Conservation (phyloP, 352 stramenopile species). For the Phytopythium litorale region DNA sequence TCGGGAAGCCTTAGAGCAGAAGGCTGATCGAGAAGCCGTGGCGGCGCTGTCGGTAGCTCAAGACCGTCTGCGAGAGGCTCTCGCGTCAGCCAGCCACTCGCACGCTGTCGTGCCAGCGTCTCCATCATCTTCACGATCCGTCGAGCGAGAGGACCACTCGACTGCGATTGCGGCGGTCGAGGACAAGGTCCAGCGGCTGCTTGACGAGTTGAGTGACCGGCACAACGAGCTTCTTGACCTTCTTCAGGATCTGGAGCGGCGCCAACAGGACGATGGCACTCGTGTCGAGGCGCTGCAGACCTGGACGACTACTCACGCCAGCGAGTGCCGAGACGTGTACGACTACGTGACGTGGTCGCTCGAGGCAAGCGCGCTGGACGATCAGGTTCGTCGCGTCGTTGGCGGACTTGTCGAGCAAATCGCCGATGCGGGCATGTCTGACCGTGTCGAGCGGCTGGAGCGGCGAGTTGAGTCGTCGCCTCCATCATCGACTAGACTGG, state of each 20-base stretch:
- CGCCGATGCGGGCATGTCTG: conserved; percentile 13
- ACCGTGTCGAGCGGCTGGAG: conserved; percentile 18
- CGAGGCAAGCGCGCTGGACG: conserved; percentile 23
- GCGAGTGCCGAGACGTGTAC: conserved; percentile 50
- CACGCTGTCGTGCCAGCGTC: background rate
- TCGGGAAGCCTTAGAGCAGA: background rate
- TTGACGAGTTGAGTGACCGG: background rate
- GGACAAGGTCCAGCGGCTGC: background rate
- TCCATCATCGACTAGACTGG: background rate
- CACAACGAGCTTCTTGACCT: background rate
- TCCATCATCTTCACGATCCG: background rate
- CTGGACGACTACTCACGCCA: conserved; percentile 38
- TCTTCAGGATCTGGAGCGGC: background rate
- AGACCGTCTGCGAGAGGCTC: background rate
- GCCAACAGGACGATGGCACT: background rate
- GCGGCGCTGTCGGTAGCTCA: background rate
- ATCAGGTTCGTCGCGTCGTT: conserved; percentile 22
- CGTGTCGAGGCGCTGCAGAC: conserved; percentile 25
- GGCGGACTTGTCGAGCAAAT: conserved; percentile 25
- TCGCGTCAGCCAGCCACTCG: background rate
- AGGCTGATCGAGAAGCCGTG: background rate
- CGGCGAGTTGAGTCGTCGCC: background rate
- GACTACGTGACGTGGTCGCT: conserved; percentile 48
- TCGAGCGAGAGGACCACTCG: background rate
- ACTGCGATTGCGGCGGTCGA: background rate